A percentile compares a stretch with the other conserved stretches of the same genome.
These are phyloP conservation scores for Cystobasidiaceae sp. DNA, from an alignment of 1,284 basidiomycete genomes.

Conservation along the genomic window DNA sequence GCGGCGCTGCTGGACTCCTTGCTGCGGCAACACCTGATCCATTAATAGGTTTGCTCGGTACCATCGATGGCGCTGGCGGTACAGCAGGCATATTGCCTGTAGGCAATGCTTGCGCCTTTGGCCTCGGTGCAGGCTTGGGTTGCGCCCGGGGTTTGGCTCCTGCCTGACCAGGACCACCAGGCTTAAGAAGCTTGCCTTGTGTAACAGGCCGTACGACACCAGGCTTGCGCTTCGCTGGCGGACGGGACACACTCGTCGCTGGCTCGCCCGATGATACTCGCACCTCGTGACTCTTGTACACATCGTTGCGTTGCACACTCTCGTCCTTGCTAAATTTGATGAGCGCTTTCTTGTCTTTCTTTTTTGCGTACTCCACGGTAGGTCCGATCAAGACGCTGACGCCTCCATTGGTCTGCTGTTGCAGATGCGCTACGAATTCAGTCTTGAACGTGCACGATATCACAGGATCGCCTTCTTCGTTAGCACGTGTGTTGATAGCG, in stretches of 20 bases:
- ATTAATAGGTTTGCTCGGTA: conserved; percentile 17
- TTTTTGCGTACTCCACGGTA: conserved; percentile 84
- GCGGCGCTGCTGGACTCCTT: conserved; percentile 8
- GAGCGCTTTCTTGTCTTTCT: conserved; percentile 88
- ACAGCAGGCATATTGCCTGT: conserved; percentile 22
- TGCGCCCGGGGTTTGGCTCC: conserved; percentile 43
- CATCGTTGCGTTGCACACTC: conserved; percentile 68
- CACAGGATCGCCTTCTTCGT: conserved; percentile 92
- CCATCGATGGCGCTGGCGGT: conserved; percentile 31
- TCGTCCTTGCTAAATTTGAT: conserved; percentile 91
- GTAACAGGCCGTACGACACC: conserved; percentile 77
- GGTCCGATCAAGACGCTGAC: conserved; percentile 70
- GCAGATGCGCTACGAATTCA: conserved; percentile 76
- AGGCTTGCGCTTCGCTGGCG: conserved; percentile 79
- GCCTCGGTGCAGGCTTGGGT: conserved; percentile 36
- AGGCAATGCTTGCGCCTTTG: conserved; percentile 45
- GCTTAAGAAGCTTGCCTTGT: conserved; percentile 69
- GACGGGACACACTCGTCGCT: conserved; percentile 69
- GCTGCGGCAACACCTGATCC: not conserved
- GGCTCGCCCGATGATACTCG: conserved; percentile 84
- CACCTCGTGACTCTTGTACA: conserved; percentile 91
- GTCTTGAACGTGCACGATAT: conserved; percentile 94
- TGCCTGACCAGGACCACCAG: conserved; percentile 59
- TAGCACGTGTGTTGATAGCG: conserved; percentile 67
- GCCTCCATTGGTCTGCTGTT: conserved; percentile 72